Conservation (phyloP, 768 basidiomycete species). For the Coprinopsis cinerea region DNA sequence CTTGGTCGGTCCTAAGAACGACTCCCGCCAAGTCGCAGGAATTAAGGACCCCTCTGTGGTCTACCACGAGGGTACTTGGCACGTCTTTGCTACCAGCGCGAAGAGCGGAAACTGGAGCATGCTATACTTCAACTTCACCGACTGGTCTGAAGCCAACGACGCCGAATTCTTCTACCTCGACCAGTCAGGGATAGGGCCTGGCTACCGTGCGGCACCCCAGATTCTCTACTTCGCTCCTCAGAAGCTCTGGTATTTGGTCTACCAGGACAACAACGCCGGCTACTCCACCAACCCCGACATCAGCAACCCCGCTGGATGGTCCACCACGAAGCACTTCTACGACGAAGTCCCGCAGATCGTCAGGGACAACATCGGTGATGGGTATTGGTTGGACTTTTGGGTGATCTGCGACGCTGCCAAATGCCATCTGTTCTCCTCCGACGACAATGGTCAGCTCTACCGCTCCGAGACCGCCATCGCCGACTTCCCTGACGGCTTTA, state of each 20-base stretch:
- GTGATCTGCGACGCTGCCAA: slow-evolving; percentile 17
- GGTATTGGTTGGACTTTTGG: slow-evolving; percentile 20
- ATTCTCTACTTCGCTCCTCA: slow-evolving; percentile 19
- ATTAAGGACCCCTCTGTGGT: slow-evolving; percentile 2
- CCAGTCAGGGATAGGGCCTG: slow-evolving; percentile 13
- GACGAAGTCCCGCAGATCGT: slow-evolving; percentile 12
- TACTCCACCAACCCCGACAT: slow-evolving; percentile 18
- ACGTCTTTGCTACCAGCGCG: neutral
- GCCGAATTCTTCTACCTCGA: slow-evolving; percentile 14
- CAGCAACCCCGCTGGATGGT: slow-evolving; percentile 17
- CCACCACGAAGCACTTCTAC: slow-evolving; percentile 14
- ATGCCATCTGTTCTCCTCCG: slow-evolving; percentile 19
- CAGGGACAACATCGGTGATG: slow-evolving; percentile 15
- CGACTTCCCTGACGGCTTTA: slow-evolving; percentile 17
- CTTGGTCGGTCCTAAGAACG: neutral
- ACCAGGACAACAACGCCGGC: slow-evolving; percentile 16
- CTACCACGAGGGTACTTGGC: neutral
- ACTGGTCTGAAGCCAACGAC: slow-evolving; percentile 10
- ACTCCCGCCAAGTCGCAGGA: neutral
- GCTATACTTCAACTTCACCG: slow-evolving; percentile 14
- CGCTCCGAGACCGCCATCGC: slow-evolving; percentile 16
- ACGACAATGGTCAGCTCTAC: slow-evolving; percentile 19
- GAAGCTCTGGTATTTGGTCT: slow-evolving; percentile 17
- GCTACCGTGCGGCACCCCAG: slow-evolving; percentile 17
- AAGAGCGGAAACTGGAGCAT: neutral